Evolutionary conservation across 441 rosid species (phyloP).

Genomic region (Erodium trifolium): DNA sequence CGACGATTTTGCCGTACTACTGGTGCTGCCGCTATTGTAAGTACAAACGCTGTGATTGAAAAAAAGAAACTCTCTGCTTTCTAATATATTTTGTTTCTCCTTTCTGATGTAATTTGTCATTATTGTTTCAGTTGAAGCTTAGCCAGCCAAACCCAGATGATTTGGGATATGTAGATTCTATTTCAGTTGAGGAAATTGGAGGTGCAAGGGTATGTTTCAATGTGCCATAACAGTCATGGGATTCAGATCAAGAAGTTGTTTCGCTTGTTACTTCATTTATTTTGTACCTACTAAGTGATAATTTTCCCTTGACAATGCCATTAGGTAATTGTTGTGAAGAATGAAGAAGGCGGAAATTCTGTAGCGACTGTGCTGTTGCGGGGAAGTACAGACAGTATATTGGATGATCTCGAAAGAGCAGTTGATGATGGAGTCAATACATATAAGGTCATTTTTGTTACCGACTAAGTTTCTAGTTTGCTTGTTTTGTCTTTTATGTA

Average conservation of each 20-base stretch:
- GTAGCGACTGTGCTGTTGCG: slow-evolving; percentile 84
- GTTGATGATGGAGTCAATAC: slow-evolving; percentile 99
- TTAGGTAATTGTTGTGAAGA: slow-evolving; percentile 83
- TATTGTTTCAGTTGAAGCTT: slow-evolving; percentile 67
- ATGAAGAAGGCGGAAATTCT: slow-evolving; percentile 93
- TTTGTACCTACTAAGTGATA: not conserved
- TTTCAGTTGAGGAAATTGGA: slow-evolving; percentile 95
- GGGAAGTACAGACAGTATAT: slow-evolving; percentile 94
- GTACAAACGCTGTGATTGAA: slow-evolving; percentile 8
- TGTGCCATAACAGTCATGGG: slow-evolving; percentile 10
- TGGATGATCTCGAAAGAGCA: slow-evolving; percentile 99
- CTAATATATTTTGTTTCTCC: slow-evolving; percentile 13
- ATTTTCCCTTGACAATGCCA: slow-evolving; percentile 14
- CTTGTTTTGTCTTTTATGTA: not conserved
- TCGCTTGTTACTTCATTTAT: not conserved
- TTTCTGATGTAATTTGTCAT: slow-evolving; percentile 14
- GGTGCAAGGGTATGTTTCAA: slow-evolving; percentile 71
- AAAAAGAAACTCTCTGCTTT: not conserved
- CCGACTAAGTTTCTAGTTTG: not conserved
- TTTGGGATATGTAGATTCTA: slow-evolving; percentile 79
- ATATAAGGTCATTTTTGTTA: slow-evolving; percentile 55
- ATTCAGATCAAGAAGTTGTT: slow-evolving; percentile 3
- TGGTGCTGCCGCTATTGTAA: slow-evolving; percentile 82
- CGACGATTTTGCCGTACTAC: slow-evolving; percentile 98
- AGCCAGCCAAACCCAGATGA: slow-evolving; percentile 83